These are phyloP conservation scores for Ramichloridium luteum DNA, from an alignment of 2,329 filamentous ascomycete genomes.

Conservation along the genomic window DNA sequence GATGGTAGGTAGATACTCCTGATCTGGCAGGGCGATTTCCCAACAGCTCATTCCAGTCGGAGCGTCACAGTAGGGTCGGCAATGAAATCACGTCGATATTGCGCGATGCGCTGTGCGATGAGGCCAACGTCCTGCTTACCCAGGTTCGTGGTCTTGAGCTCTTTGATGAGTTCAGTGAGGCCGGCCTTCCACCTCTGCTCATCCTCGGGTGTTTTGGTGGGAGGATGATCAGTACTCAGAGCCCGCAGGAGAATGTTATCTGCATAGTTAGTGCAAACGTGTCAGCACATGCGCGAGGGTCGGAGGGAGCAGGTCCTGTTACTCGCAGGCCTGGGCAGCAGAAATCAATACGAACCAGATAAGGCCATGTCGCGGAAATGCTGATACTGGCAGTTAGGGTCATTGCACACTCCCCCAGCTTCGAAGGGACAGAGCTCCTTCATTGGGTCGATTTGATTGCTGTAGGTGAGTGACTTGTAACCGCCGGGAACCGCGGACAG, in stretches of 20 bases:
- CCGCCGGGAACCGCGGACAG: slow-evolving; percentile 57
- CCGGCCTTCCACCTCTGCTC: slow-evolving; percentile 44
- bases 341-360: slow-evolving; percentile 11
- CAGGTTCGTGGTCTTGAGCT: slow-evolving; percentile 47
- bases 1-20: no score
- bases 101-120: slow-evolving; percentile 55
- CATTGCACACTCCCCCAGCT: slow-evolving; percentile 59
- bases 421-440: slow-evolving; percentile 68
- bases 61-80: slow-evolving; percentile 53
- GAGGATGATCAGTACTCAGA: slow-evolving; percentile 17
- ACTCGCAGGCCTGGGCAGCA: slow-evolving; percentile 1
- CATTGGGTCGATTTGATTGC: slow-evolving; percentile 70
- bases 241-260: slow-evolving; percentile 22
- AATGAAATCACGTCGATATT: slow-evolving; percentile 53
- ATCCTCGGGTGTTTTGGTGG: slow-evolving; percentile 16
- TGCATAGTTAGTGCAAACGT: slow-evolving; percentile 19
- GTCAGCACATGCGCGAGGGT: no score
- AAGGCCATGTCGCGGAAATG: slow-evolving; percentile 55
- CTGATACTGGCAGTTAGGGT: slow-evolving; percentile 60
- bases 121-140: slow-evolving; percentile 47
- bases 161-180: slow-evolving; percentile 48
- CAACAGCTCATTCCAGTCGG: slow-evolving; percentile 6
- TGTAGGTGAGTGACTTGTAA: slow-evolving; percentile 83
- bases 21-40: background rate
- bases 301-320: background rate